These are phyloP conservation scores for Aspergillus tamarii DNA, from an alignment of 2,329 filamentous ascomycete genomes.

Conservation along the genomic window DNA sequence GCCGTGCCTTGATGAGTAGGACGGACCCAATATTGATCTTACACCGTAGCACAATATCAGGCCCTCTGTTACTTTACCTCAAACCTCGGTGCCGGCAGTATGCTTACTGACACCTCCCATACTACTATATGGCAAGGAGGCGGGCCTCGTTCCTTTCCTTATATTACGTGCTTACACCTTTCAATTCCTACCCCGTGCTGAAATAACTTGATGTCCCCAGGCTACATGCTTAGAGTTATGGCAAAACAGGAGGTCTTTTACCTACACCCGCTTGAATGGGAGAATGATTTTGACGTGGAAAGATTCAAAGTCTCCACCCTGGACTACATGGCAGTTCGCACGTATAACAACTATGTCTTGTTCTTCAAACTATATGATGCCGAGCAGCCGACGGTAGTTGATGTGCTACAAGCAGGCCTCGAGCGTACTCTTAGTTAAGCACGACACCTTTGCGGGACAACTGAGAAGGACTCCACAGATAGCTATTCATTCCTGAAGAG, in stretches of 20 bases:
- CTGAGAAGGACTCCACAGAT: slow-evolving; percentile 42
- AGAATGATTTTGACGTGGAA: slow-evolving; percentile 43
- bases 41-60: neutral
- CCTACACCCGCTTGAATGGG: slow-evolving; percentile 41
- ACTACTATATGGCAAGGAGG: neutral
- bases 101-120: neutral
- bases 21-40: neutral
- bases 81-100: neutral
- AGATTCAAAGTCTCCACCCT: slow-evolving; percentile 42
- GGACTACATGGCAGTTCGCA: slow-evolving; percentile 36
- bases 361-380: slow-evolving; percentile 44
- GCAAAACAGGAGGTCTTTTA: slow-evolving; percentile 31
- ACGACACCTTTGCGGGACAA: slow-evolving; percentile 43
- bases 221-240: slow-evolving; percentile 25
- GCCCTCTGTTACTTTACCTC: neutral
- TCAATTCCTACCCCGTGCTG: neutral
- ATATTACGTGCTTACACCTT: neutral
- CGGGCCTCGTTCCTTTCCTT: neutral
- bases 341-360: slow-evolving; percentile 45
- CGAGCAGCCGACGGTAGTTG: slow-evolving; percentile 27
- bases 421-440: slow-evolving; percentile 42
- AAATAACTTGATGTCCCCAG: neutral
- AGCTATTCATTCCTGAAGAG: slow-evolving; percentile 44
- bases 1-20: neutral
- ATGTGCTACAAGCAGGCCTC: slow-evolving; percentile 38